A percentile compares a stretch with the other conserved stretches of the same genome.
These are phyloP conservation scores for Saccharomyces hybrid DNA, from an alignment of 1,139 yeast species.

Conservation along the genomic window DNA sequence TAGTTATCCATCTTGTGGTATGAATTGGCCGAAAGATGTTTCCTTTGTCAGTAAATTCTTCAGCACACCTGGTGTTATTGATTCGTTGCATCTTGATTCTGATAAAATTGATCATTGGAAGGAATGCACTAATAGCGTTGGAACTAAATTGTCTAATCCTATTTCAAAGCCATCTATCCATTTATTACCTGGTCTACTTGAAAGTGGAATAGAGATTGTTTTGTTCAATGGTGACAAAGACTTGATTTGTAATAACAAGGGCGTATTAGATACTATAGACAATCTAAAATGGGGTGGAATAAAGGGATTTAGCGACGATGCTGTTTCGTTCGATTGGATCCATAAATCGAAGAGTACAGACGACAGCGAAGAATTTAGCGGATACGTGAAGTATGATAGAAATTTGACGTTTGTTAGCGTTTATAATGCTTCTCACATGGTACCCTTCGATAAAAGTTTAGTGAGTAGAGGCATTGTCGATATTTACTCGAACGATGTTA, in stretches of 20 bases:
- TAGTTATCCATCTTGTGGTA: conserved; percentile 78
- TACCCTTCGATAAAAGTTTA: conserved; percentile 75
- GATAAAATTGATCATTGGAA: conserved; percentile 43
- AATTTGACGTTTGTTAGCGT: conserved; percentile 74
- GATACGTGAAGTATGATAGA: conserved; percentile 49
- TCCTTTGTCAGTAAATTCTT: conserved; percentile 54
- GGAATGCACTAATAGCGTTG: conserved; percentile 67
- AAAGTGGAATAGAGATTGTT: conserved; percentile 50
- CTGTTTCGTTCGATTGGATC: conserved; percentile 42
- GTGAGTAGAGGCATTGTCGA: conserved; percentile 66
- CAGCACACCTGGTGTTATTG: conserved; percentile 46
- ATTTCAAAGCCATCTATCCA: conserved; percentile 54
- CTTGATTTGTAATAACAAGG: conserved; percentile 76
- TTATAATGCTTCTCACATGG: conserved; percentile 85
- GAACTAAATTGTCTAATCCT: conserved; percentile 43
- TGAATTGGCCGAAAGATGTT: conserved; percentile 88
- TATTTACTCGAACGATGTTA: conserved; percentile 24
- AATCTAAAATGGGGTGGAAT: conserved; percentile 62
- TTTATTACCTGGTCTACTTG: conserved; percentile 57
- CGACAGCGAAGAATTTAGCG: conserved; percentile 36
- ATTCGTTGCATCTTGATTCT: conserved; percentile 47
- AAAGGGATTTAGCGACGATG: conserved; percentile 46
- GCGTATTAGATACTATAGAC: conserved; percentile 60
- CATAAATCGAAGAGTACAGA: conserved; percentile 45
- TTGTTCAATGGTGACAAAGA: conserved; percentile 87